These are phyloP conservation scores for Xylariaceae sp. DNA, from an alignment of 2,329 filamentous ascomycete genomes.

Conservation along the genomic window DNA sequence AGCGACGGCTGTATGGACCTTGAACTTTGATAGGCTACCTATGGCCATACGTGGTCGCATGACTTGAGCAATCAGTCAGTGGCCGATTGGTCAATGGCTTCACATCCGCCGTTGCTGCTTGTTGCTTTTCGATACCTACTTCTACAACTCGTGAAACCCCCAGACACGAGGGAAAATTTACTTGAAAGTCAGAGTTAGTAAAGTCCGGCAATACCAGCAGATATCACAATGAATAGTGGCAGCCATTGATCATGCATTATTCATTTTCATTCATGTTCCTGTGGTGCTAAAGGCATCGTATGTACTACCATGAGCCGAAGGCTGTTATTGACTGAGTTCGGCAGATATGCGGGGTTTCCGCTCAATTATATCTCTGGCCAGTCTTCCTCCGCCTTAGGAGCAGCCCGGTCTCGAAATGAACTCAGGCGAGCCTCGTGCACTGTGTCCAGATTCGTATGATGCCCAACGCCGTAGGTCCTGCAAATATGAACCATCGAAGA, in stretches of 20 bases:
- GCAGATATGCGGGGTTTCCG: conserved; percentile 11
- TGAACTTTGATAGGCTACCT: neutral
- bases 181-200: too few species aligned
- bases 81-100: conserved; percentile 21
- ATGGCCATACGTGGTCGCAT: neutral
- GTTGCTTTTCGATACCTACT: neutral
- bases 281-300: conserved; percentile 11
- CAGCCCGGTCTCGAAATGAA: conserved; percentile 13
- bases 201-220: neutral
- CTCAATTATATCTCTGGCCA: conserved; percentile 10
- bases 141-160: neutral
- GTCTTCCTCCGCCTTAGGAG: conserved; percentile 3
- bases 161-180: neutral
- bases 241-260: conserved; percentile 14
- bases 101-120: conserved; percentile 2
- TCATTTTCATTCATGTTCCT: conserved; percentile 22
- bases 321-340: conserved; percentile 11
- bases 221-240: conserved; percentile 1
- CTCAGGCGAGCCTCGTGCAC: conserved; percentile 11
- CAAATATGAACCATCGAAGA: conserved; percentile 11
- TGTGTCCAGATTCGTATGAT: conserved; percentile 14
- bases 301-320: conserved; percentile 15
- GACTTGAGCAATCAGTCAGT: neutral
- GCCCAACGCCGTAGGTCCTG: conserved; percentile 15
- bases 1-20: neutral